Evolutionary conservation across 148 eudicot genomes (phyloP).

Genomic region (Polygonum maritimum): DNA sequence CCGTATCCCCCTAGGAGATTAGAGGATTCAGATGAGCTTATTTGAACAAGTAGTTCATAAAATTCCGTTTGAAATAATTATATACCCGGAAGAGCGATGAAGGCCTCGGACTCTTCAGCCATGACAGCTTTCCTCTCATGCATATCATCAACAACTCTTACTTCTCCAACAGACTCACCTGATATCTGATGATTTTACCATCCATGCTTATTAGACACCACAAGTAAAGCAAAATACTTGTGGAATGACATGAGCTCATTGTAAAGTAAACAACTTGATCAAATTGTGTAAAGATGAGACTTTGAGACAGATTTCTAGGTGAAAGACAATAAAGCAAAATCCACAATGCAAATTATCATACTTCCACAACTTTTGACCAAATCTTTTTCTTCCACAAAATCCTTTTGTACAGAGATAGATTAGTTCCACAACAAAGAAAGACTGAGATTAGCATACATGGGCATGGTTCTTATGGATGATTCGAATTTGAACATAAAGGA

Average conservation of each 20-base stretch:
- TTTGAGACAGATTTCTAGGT: not conserved
- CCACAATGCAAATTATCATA: not conserved
- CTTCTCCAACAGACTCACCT: slow-evolving; percentile 74
- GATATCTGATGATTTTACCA: slow-evolving; percentile 52
- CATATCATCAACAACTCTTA: slow-evolving; percentile 82
- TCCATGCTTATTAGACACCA: not conserved
- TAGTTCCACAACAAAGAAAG: not conserved
- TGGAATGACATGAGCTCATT: not conserved
- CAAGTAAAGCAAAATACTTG: not conserved
- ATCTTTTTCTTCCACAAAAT: not conserved
- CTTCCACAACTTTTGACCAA: not conserved
- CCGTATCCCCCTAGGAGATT: slow-evolving; percentile 78
- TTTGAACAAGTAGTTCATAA: not conserved
- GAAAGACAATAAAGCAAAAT: not conserved
- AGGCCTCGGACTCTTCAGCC: slow-evolving; percentile 90
- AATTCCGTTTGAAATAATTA: not conserved
- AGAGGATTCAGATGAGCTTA: slow-evolving; percentile 6
- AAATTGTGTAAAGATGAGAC: not conserved
- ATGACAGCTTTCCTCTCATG: slow-evolving; percentile 95
- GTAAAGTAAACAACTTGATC: not conserved
- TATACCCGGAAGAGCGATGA: slow-evolving; percentile 93
- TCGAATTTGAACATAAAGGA: not conserved
- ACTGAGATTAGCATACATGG: not conserved
- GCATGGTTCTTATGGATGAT: not conserved
- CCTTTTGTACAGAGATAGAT: not conserved